Conservation (phyloP, 306 rosid genomes). For the Cicer cuneatum region DNA sequence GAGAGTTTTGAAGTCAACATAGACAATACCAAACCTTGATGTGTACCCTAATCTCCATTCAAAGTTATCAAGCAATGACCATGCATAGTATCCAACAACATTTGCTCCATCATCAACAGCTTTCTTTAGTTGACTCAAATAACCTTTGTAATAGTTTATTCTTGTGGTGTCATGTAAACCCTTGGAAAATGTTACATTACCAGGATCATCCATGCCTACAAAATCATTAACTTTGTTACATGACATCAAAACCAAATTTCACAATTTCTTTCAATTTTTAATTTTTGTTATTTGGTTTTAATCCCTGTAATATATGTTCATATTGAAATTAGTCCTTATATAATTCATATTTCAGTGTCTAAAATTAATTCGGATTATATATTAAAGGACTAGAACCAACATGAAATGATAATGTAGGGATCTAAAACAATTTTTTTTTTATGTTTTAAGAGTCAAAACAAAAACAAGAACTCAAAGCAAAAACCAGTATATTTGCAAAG, state of each 20-base stretch:
- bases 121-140: slow-evolving; percentile 73
- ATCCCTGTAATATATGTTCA: too few relatives aligned
- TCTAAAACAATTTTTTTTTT: too few relatives aligned
- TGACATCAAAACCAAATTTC: background rate
- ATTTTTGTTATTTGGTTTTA: too few relatives aligned
- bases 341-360: too few relatives aligned
- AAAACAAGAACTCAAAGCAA: too few relatives aligned
- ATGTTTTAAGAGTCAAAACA: too few relatives aligned
- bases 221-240: slow-evolving; percentile 16
- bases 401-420: too few relatives aligned
- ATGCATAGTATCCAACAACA: slow-evolving; percentile 80
- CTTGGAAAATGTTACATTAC: slow-evolving; percentile 59
- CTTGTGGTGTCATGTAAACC: slow-evolving; percentile 78
- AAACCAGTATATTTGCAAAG: background rate
- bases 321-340: too few relatives aligned
- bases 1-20: slow-evolving; percentile 79
- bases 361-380: too few relatives aligned
- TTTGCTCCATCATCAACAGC: slow-evolving; percentile 82
- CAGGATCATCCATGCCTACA: slow-evolving; percentile 90
- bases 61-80: slow-evolving; percentile 94
- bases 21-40: slow-evolving; percentile 90
- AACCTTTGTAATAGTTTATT: slow-evolving; percentile 70
- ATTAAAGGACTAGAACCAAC: too few relatives aligned
- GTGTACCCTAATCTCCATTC: slow-evolving; percentile 96
- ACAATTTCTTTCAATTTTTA: background rate